Conservation (phyloP, 139 green algal species). For the Diplosphaera chodatii region DNA sequence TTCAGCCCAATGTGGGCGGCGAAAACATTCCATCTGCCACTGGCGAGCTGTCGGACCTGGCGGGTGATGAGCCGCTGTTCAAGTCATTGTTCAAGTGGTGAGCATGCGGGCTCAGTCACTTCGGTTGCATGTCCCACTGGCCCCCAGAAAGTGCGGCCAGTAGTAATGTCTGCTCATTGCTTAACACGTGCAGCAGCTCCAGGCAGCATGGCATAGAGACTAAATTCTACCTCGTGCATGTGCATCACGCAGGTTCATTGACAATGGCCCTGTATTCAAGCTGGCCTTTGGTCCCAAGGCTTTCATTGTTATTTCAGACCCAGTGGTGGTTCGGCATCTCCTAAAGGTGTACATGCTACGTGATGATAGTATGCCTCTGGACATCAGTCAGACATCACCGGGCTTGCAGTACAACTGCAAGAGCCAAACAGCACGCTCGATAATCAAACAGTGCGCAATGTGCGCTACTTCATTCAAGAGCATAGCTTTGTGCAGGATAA, state of each 20-base stretch:
- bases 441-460: too few species aligned
- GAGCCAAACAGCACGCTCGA: too few species aligned
- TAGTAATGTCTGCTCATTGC: too few species aligned
- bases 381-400: too few species aligned
- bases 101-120: conserved; percentile 1
- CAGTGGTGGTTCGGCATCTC: conserved; percentile 83
- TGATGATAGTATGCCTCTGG: too few species aligned
- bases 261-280: conserved; percentile 90
- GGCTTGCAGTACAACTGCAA: too few species aligned
- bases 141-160: too few species aligned
- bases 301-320: conserved; percentile 98
- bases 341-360: conserved; percentile 57
- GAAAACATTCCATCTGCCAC: conserved; percentile 79
- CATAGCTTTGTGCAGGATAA: conserved; percentile 81
- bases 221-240: too few species aligned
- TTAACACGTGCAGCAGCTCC: too few species aligned
- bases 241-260: conserved; percentile 83
- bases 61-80: conserved; percentile 87
- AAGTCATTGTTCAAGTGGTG: conserved; percentile 89
- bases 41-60: conserved; percentile 83
- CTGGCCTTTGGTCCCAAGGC: conserved; percentile 97
- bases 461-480: too few species aligned
- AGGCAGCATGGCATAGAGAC: too few species aligned
- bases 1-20: conserved; percentile 82
- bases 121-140: too few species aligned